Evolutionary conservation across 768 basidiomycete species (phyloP).

Genomic region (Galerina marginata): DNA sequence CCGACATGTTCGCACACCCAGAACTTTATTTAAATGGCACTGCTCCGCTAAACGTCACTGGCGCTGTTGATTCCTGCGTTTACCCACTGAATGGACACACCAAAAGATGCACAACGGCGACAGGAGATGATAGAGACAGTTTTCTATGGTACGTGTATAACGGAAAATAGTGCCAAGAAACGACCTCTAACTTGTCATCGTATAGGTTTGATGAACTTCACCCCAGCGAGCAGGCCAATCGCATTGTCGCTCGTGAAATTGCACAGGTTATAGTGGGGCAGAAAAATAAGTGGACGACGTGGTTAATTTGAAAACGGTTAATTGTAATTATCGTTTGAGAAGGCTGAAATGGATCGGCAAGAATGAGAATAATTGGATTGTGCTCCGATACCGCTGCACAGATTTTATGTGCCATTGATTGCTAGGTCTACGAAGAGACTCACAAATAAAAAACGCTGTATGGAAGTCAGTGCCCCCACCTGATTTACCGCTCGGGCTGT

Average conservation of each 20-base stretch:
- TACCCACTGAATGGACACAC: slow-evolving; percentile 36
- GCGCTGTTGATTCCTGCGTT: slow-evolving; percentile 54
- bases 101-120: slow-evolving; percentile 39
- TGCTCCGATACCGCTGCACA: too few relatives aligned
- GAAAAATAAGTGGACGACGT: slow-evolving; percentile 17
- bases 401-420: too few relatives aligned
- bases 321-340: too few relatives aligned
- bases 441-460: too few relatives aligned
- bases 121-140: slow-evolving; percentile 57
- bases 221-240: slow-evolving; percentile 19
- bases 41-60: slow-evolving; percentile 62
- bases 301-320: slow-evolving; percentile 13
- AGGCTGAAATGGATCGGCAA: too few relatives aligned
- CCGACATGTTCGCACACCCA: slow-evolving; percentile 61
- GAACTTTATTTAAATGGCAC: slow-evolving; percentile 65
- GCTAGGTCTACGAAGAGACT: too few relatives aligned
- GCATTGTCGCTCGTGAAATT: slow-evolving; percentile 19
- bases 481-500: too few relatives aligned
- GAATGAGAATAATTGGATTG: too few relatives aligned
- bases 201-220: slow-evolving; percentile 19
- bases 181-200: background rate
- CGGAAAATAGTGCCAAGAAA: background rate
- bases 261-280: slow-evolving; percentile 19
- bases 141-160: slow-evolving; percentile 43
- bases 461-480: too few relatives aligned